phyloP scores from a whole-genome alignment of 306 rosid genomes.

The Lathyrus tuberosus region DNA sequence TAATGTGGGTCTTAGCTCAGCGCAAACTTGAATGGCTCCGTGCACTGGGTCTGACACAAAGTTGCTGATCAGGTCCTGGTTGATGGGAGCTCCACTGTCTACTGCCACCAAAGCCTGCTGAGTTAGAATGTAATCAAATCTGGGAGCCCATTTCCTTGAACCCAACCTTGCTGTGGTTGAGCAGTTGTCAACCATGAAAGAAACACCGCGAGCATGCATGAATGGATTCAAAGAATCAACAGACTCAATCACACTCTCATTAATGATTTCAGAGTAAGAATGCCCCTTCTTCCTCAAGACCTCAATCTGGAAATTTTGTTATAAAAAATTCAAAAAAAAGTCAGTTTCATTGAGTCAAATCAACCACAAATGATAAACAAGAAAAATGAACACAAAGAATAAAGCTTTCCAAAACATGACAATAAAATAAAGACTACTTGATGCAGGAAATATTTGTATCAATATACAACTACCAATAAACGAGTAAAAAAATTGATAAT shows the following conservation, averaged over 20 bases:
- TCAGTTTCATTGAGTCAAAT: background rate
- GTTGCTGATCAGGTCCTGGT: constrained; percentile 87
- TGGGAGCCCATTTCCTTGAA: constrained; percentile 99
- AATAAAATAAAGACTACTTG: background rate
- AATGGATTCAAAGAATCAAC: constrained; percentile 97
- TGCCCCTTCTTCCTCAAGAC: constrained; percentile 95
- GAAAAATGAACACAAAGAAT: background rate
- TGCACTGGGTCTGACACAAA: constrained; percentile 92
- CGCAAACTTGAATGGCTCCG: constrained; percentile 88
- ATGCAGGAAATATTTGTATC: background rate
- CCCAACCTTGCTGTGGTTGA: constrained; percentile 98
- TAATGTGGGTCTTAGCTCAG: constrained; percentile 85
- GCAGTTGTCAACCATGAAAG: constrained; percentile 98
- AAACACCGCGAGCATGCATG: constrained; percentile 99
- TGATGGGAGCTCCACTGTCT: constrained; percentile 68
- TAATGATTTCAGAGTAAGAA: constrained; percentile 92
- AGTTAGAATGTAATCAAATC: constrained; percentile 83
- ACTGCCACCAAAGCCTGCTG: constrained; percentile 96
- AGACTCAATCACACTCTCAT: constrained; percentile 92
- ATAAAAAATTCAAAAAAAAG: background rate
- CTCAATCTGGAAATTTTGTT: constrained; percentile 69
- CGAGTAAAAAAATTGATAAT: background rate
- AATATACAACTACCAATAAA: background rate
- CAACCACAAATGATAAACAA: constrained; percentile 12
- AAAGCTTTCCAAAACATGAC: background rate